Conservation (phyloP, 2,329 filamentous ascomycete genomes). For the Cladosporium sp. region DNA sequence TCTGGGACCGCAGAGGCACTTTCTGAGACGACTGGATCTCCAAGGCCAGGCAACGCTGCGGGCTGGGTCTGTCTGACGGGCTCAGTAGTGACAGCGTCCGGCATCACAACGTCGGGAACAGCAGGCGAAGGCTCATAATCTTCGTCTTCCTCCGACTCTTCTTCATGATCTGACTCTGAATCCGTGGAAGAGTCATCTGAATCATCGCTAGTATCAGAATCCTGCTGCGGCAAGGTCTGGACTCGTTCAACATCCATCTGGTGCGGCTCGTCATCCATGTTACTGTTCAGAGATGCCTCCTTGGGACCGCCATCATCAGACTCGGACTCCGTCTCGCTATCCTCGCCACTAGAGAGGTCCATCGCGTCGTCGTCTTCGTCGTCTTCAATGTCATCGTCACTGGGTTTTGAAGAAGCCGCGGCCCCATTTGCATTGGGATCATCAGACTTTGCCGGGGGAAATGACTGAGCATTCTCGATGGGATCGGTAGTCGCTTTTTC, state of each 20-base stretch:
- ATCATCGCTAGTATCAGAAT: slow-evolving; percentile 8
- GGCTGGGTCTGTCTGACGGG: neutral
- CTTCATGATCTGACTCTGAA: slow-evolving; percentile 17
- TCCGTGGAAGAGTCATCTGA: slow-evolving; percentile 12
- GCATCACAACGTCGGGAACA: neutral
- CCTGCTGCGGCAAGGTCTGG: neutral
- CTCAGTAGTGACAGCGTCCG: neutral
- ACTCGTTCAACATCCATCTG: too few relatives aligned
- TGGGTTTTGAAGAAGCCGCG: neutral
- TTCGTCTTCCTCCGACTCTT: slow-evolving; percentile 14
- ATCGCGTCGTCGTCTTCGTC: slow-evolving; percentile 21
- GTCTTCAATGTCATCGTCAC: slow-evolving; percentile 9
- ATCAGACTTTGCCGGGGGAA: neutral
- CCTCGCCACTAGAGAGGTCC: slow-evolving; percentile 17
- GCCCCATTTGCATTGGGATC: neutral
- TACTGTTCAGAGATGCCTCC: too few relatives aligned
- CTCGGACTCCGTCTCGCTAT: neutral
- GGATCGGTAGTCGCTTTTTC: neutral
- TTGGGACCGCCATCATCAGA: neutral
- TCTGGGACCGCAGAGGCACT: neutral
- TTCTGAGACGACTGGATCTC: neutral
- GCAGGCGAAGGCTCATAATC: slow-evolving; percentile 11
- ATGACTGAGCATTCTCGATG: neutral
- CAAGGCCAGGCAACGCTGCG: neutral
- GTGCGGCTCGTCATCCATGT: too few relatives aligned